A percentile compares a stretch with the other conserved stretches of the same genome.
Conservation (phyloP, 2,329 filamentous ascomycete species). For the Oidium heveae region DNA sequence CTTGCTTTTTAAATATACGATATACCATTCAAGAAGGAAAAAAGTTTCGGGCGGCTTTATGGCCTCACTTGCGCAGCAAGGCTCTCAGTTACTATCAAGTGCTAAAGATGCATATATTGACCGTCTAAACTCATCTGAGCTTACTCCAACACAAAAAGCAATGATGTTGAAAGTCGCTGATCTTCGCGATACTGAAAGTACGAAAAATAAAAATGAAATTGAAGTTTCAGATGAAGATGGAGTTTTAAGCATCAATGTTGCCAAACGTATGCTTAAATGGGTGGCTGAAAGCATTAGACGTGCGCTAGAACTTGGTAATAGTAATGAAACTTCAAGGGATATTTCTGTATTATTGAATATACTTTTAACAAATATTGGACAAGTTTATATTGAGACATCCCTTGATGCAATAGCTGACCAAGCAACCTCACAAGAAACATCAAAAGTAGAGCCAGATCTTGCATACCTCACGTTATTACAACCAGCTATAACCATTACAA, state of each 20-base stretch:
- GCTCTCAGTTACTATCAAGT: conserved; percentile 65
- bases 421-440: conserved; percentile 49
- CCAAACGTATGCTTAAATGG: conserved; percentile 98
- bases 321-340: conserved; percentile 79
- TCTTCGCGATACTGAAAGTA: conserved; percentile 45
- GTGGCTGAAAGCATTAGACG: conserved; percentile 82
- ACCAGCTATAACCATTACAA: conserved; percentile 66
- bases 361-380: conserved; percentile 66
- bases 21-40: conserved; percentile 75
- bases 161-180: conserved; percentile 82
- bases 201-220: conserved; percentile 58
- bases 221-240: conserved; percentile 84
- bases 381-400: conserved; percentile 46
- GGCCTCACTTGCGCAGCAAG: conserved; percentile 70
- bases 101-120: conserved; percentile 83
- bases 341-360: conserved; percentile 65
- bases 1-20: conserved; percentile 81
- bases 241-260: conserved; percentile 52
- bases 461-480: conserved; percentile 57
- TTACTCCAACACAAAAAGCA: conserved; percentile 66
- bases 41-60: conserved; percentile 83
- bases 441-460: conserved; percentile 69
- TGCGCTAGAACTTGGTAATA: conserved; percentile 69
- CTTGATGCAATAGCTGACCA: conserved; percentile 47
- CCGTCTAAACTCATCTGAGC: conserved; percentile 64